A percentile compares a stretch with the other conserved stretches of the same genome.
These are phyloP conservation scores for Microsporum ferrugineum DNA, from an alignment of 2,329 filamentous ascomycete species.

Conservation along the genomic window DNA sequence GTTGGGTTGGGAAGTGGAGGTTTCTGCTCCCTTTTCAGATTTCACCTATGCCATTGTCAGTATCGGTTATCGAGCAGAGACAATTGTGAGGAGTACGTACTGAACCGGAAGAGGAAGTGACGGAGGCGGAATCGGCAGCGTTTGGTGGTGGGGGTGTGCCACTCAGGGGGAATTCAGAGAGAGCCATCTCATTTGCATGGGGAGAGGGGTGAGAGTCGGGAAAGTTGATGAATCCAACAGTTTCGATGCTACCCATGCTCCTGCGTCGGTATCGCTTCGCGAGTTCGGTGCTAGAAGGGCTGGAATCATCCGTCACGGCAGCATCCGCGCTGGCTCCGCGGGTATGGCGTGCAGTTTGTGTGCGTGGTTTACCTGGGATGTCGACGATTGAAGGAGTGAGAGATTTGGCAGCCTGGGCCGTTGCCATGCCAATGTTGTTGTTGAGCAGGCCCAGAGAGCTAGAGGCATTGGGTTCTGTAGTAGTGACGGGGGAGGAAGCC, in stretches of 20 bases:
- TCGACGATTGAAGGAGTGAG: not conserved
- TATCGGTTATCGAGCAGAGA: too few relatives aligned
- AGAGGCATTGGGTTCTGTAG: conserved; percentile 21
- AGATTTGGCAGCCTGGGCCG: conserved; percentile 4
- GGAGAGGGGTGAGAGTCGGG: conserved; percentile 21
- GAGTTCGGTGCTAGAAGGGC: conserved; percentile 48
- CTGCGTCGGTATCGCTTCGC: conserved; percentile 68
- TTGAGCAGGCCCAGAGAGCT: conserved; percentile 8
- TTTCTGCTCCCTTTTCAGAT: not conserved
- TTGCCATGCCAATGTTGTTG: not conserved
- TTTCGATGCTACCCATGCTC: conserved; percentile 61
- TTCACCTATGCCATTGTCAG: not conserved
- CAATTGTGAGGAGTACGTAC: not conserved
- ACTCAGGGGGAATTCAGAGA: not conserved
- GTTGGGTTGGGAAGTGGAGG: not conserved
- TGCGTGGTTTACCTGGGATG: not conserved
- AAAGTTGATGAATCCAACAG: conserved; percentile 28
- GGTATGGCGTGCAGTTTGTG: conserved; percentile 36
- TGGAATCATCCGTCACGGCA: conserved; percentile 44
- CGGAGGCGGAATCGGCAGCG: not conserved
- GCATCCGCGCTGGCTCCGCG: conserved; percentile 58
- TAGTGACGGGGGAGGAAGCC: not conserved
- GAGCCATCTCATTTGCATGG: conserved; percentile 7
- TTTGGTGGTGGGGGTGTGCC: not conserved
- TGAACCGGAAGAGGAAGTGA: not conserved